Conservation (phyloP, 441 rosid species). For the Euphorbia corollata region DNA sequence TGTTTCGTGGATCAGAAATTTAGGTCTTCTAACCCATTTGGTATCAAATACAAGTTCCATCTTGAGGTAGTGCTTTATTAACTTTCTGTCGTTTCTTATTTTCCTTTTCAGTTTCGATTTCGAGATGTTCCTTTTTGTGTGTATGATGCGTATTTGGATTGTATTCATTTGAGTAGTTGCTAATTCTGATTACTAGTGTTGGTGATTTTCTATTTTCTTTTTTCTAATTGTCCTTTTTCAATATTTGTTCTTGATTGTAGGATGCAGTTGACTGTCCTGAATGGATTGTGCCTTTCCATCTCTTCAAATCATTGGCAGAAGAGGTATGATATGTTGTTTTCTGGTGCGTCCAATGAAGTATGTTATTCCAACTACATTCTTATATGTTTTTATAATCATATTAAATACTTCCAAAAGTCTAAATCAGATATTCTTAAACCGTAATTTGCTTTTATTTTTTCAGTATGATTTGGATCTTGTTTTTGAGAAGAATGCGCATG, state of each 20-base stretch:
- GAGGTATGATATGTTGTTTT: slow-evolving; percentile 45
- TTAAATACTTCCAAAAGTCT: background rate
- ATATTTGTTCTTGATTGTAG: slow-evolving; percentile 29
- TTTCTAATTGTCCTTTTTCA: background rate
- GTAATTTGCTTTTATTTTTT: slow-evolving; percentile 15
- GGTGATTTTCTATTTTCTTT: background rate
- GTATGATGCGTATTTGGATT: background rate
- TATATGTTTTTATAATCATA: too few species aligned
- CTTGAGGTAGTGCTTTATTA: slow-evolving; percentile 55
- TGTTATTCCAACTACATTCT: background rate
- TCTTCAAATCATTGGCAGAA: slow-evolving; percentile 87
- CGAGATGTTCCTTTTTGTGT: background rate
- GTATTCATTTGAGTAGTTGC: background rate
- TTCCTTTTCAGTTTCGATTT: background rate
- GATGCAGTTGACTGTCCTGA: slow-evolving; percentile 98
- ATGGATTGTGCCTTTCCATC: slow-evolving; percentile 87
- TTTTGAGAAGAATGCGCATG: slow-evolving; percentile 87
- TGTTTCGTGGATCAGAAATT: slow-evolving; percentile 56
- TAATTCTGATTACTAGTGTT: background rate
- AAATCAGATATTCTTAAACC: background rate
- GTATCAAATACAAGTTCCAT: slow-evolving; percentile 84
- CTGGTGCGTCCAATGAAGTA: slow-evolving; percentile 3
- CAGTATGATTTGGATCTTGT: slow-evolving; percentile 87
- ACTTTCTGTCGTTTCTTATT: background rate
- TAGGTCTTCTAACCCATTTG: slow-evolving; percentile 66